These are phyloP conservation scores for Xylariaceae sp. DNA, from an alignment of 2,329 filamentous ascomycete genomes.

Conservation along the genomic window DNA sequence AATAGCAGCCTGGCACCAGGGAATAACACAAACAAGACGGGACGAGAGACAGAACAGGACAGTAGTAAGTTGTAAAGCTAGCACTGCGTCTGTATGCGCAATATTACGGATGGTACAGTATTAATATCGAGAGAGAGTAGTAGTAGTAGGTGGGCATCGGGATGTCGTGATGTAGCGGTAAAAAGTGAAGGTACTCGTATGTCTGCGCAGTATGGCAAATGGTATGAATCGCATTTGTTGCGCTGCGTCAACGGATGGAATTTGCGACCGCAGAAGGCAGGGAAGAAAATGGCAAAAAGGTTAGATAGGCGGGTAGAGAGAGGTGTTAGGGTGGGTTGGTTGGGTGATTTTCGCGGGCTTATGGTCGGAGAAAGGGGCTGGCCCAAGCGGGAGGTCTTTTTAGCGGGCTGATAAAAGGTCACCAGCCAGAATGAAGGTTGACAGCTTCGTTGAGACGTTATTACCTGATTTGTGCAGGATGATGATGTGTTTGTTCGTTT, in stretches of 20 bases:
- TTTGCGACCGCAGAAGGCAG: slow-evolving; percentile 15
- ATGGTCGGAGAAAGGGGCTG: slow-evolving; percentile 11
- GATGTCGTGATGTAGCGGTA: too few relatives aligned
- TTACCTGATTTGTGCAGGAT: neutral
- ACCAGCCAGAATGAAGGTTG: neutral
- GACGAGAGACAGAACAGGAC: too few relatives aligned
- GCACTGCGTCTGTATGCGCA: slow-evolving; percentile 4
- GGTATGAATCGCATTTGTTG: slow-evolving; percentile 11
- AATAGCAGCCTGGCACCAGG: slow-evolving; percentile 21
- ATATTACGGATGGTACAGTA: slow-evolving; percentile 18
- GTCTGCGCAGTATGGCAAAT: slow-evolving; percentile 12
- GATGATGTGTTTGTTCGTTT: slow-evolving; percentile 17
- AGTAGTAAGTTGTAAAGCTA: neutral
- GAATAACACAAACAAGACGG: slow-evolving; percentile 22
- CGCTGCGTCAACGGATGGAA: slow-evolving; percentile 8
- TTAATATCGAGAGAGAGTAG: slow-evolving; percentile 16
- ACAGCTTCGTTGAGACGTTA: neutral
- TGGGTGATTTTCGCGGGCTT: neutral
- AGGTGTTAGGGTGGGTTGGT: neutral
- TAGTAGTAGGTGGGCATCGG: too few relatives aligned
- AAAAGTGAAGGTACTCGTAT: neutral
- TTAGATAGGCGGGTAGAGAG: neutral
- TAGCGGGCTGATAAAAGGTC: slow-evolving; percentile 13
- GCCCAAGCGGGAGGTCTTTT: neutral
- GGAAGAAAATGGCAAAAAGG: neutral